Evolutionary conservation across 805 yeast genomes (phyloP), one percentile per base, ranked within the genome.

Genomic region (Tetrapisispora nanseiensis): DNA sequence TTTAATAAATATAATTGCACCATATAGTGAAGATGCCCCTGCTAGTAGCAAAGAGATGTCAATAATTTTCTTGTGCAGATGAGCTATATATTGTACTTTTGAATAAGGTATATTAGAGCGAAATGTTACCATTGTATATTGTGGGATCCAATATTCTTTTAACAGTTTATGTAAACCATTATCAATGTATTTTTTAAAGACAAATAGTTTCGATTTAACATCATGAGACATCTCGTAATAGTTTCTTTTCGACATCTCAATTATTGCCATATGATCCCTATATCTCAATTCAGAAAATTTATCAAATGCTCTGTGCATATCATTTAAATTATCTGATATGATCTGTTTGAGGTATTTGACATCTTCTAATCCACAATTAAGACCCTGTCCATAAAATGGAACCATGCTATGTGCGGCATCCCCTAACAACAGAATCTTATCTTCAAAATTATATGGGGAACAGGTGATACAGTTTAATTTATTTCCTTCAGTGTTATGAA

Each of bases 381-480:
- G 82, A 5, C 97, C 97, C 61, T 89, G 97, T 9, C 97, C 97
- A 57, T 87, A 89, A 61, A 89, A 89, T n/a, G 97, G 97, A 6
- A 89, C 97, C 95, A 87, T 89, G 23, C 92, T 78, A 63, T 89
- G 97, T 0, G 97, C 95, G 1, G 97, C 95, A 60, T 89, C 97
- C 6, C 97, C 97, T 23, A 89, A 64, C 11, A 89, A 64, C 9
- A 89, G 65, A 13, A 79, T 79, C 44, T 74, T 73, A 9, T 57
- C 83, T 33, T 69, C 60, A 36, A 68, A 71, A 55, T 85, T 76
- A 63, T 86, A 89, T 2, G 90, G 86, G 39, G 65, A 65, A 51
- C 85, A 80, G 37, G 72, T 72, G 7, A 84, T 72, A 46, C 84
- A 86, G 66, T 87, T 71, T 35, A 89, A 68, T n/a, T 87, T 69